These are phyloP conservation scores for Suhomyces sp. DNA, from an alignment of 805 yeast species.

Conservation along the genomic window DNA sequence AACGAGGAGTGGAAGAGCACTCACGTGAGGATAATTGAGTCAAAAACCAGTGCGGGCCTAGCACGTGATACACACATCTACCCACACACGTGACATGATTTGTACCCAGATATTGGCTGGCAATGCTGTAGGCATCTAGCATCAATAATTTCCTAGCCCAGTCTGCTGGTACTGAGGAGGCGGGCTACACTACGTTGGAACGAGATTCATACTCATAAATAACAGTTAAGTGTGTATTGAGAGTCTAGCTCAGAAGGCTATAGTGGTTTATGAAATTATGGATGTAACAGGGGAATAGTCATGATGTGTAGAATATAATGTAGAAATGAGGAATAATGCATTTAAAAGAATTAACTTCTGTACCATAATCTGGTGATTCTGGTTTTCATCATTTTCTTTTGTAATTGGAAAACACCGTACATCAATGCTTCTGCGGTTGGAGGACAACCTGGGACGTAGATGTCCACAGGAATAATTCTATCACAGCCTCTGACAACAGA, in stretches of 20 bases:
- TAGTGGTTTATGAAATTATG: background rate
- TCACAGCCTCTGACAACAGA: slow-evolving; percentile 90
- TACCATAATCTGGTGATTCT: slow-evolving; percentile 85
- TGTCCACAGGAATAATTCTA: slow-evolving; percentile 83
- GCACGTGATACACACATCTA: background rate
- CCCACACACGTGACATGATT: background rate
- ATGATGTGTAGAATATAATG: background rate
- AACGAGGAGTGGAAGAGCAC: background rate
- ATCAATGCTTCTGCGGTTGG: slow-evolving; percentile 88
- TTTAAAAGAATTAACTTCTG: slow-evolving; percentile 39
- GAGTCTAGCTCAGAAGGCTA: background rate
- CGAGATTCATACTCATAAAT: background rate
- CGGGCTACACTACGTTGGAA: too few species aligned
- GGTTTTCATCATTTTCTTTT: slow-evolving; percentile 83
- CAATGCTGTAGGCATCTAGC: background rate
- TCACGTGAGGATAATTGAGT: background rate
- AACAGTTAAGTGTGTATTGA: background rate
- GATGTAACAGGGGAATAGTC: background rate
- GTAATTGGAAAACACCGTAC: slow-evolving; percentile 87
- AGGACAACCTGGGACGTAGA: slow-evolving; percentile 91
- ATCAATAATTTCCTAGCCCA: too few species aligned
- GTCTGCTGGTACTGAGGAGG: too few species aligned
- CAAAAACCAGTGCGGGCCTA: background rate
- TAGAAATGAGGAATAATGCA: background rate
- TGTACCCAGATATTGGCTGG: background rate